Conservation (phyloP, 441 rosid genomes). For the Geranium incanum region DNA sequence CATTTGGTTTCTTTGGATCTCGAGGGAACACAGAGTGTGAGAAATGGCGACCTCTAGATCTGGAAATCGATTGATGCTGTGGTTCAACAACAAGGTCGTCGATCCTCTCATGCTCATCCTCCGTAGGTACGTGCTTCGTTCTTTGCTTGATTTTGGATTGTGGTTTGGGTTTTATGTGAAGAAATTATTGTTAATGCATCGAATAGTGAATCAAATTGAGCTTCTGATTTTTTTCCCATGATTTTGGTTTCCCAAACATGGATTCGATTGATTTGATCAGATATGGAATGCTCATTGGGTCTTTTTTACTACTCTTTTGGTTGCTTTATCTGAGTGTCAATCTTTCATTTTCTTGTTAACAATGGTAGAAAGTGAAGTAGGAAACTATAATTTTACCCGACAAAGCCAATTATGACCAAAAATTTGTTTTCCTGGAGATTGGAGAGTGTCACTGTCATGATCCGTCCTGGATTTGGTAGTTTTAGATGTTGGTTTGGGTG, state of each 20-base stretch:
- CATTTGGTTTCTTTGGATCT: neutral
- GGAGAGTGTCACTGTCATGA: neutral
- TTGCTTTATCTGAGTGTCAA: neutral
- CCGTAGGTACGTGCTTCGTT: conserved; percentile 39
- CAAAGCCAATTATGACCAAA: too few relatives aligned
- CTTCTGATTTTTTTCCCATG: neutral
- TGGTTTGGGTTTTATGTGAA: neutral
- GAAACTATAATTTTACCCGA: too few relatives aligned
- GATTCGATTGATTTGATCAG: neutral
- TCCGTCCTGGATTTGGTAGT: neutral
- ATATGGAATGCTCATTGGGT: neutral
- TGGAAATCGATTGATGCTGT: conserved; percentile 27
- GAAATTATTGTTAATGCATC: neutral
- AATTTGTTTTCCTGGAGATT: too few relatives aligned
- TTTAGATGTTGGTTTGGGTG: conserved; percentile 5
- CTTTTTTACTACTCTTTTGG: too few relatives aligned
- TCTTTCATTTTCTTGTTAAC: too few relatives aligned
- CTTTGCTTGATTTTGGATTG: neutral
- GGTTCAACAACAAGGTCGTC: conserved; percentile 54
- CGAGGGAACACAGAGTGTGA: neutral
- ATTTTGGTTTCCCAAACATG: neutral
- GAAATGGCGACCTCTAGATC: neutral
- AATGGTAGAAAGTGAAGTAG: too few relatives aligned
- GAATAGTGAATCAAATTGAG: neutral
- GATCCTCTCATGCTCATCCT: conserved; percentile 82